Percentiles rank a stretch among this genome's conserved stretches.
phyloP scores from a whole-genome alignment of 352 stramenopile species.

The Pythium sukuiense region DNA sequence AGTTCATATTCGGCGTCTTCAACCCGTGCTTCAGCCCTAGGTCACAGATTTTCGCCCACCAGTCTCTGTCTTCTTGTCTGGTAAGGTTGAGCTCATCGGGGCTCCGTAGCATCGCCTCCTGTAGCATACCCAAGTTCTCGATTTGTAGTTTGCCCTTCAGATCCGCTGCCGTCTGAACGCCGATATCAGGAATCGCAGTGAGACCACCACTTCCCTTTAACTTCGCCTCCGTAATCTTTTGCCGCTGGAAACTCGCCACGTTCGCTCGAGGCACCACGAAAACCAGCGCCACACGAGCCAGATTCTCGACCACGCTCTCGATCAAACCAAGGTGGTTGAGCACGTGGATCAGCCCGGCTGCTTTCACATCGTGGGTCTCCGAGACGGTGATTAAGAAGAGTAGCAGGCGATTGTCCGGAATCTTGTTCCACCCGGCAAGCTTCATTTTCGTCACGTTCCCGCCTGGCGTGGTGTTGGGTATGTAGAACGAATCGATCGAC shows the following conservation, averaged over 20 bases:
- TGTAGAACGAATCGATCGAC: not conserved
- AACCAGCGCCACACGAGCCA: not conserved
- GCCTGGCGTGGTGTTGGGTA: not conserved
- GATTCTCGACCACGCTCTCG: not conserved
- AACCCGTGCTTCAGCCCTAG: not conserved
- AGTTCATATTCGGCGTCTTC: not conserved
- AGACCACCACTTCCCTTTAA: not conserved
- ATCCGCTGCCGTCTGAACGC: not conserved
- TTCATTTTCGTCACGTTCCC: not conserved
- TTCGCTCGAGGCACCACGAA: not conserved
- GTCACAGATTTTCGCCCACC: not conserved
- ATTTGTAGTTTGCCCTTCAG: not conserved
- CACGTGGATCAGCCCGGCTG: not conserved
- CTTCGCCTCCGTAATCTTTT: not conserved
- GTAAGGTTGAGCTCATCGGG: not conserved
- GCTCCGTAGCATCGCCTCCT: not conserved
- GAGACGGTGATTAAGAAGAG: not conserved
- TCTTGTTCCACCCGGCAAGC: not conserved
- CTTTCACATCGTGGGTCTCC: not conserved
- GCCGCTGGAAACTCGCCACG: not conserved
- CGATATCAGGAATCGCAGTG: not conserved
- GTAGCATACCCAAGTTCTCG: not conserved
- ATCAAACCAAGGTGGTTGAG: not conserved
- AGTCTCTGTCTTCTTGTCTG: not conserved
- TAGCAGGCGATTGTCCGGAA: not conserved